phyloP scores from a whole-genome alignment of 2,329 filamentous ascomycete species.

The Penicillium sp. region DNA sequence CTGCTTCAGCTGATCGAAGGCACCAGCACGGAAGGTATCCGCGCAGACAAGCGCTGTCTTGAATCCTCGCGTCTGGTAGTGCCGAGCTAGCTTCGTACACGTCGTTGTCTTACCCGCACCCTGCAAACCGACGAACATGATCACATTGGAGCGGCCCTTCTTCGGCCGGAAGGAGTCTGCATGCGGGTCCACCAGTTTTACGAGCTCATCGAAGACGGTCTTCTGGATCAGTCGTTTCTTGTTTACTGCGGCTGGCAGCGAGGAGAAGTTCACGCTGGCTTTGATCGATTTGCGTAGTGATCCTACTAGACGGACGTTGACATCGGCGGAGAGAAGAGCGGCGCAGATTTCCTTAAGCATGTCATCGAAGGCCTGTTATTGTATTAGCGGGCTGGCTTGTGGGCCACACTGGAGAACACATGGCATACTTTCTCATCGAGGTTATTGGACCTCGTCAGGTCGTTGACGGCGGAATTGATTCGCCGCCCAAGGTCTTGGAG shows the following conservation, averaged over 20 bases:
- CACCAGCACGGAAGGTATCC: constrained; percentile 96
- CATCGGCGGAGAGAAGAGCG: constrained; percentile 92
- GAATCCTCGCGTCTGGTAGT: constrained; percentile 93
- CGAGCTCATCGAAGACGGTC: constrained; percentile 93
- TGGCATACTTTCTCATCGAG: constrained; percentile 83
- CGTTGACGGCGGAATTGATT: constrained; percentile 93
- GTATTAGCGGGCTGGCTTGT: constrained; percentile 8
- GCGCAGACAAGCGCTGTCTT: constrained; percentile 92
- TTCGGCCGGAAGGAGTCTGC: constrained; percentile 94
- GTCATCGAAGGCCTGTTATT: constrained; percentile 76
- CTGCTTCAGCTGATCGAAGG: constrained; percentile 97
- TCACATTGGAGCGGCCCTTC: constrained; percentile 93
- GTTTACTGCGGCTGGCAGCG: constrained; percentile 85
- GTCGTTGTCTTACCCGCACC: constrained; percentile 98
- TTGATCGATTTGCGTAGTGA: constrained; percentile 92
- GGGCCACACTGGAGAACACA: constrained; percentile 4
- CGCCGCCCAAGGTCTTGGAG: constrained; percentile 97
- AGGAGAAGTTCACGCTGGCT: constrained; percentile 87
- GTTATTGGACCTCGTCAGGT: constrained; percentile 87
- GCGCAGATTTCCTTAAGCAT: constrained; percentile 99
- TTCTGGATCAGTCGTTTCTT: constrained; percentile 99
- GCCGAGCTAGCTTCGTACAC: constrained; percentile 92
- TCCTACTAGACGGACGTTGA: constrained; percentile 91
- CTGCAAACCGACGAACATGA: constrained; percentile 99
- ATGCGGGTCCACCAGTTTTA: constrained; percentile 92